Evolutionary conservation across 2,329 filamentous ascomycete genomes (phyloP), one percentile per base, ranked within the genome.

Genomic region (Pseudogymnoascus sp.): DNA sequence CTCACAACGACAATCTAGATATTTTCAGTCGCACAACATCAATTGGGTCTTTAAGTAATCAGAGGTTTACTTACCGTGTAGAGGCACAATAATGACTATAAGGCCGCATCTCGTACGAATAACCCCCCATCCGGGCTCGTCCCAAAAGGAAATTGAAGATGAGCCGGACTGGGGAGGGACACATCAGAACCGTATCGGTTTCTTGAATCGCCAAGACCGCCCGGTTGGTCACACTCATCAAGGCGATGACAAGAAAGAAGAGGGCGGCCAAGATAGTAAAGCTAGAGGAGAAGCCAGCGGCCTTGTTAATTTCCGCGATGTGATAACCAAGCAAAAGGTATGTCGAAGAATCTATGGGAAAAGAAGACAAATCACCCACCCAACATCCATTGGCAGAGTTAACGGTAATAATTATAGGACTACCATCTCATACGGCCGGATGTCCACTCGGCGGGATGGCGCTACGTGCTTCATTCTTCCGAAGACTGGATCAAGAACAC

Each of bases 401-500:
- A 59, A 42, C 37, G 15, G 21, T 25, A 13, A 7, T 13, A 31
- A 59, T 10, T 48, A 25, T 60, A 78, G 69, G 74, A 81, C 63
- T 74, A 79, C 42, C 75, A 79, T 66, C 66, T 81, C 3, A 64
- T 72, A 0, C 70, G 76, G 48, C 78, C 78, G 0, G 73, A 77
- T 15, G 74, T 77, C 33, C 74, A 76, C 60, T 76, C 78, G 3
- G 60, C 74, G 4, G 77, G 78, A 6, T 82, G 80, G 79, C 72
- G 80, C 36, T 80, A 78, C 65, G 77, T 81, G 9, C 69, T 82
- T 0, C 72, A 81, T 36, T 73, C 74, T 8, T 78, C 77, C 0
- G 79, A 82, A 62, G 74, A 79, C 59, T 79, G 75, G 69, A 72
- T 82, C 61, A 82, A 80, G 68, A 74, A 78, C 37, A 66, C 74